Base-by-base conservation (phyloP, 257 asterid genomes). In the Solanum tarijense region DNA sequence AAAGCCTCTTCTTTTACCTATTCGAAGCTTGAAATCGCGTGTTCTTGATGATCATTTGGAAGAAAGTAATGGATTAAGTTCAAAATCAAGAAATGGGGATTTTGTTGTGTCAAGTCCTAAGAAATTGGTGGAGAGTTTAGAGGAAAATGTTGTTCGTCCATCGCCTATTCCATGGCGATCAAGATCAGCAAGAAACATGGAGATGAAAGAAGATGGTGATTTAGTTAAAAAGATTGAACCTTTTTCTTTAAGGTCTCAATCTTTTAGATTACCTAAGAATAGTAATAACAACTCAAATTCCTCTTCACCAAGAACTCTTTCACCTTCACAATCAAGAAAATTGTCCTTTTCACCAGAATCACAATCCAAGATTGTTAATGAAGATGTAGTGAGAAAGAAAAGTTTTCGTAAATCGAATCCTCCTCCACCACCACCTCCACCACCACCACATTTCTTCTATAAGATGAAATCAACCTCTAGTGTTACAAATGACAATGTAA, bases 101-200 rank as follows among this genome's bases (percentile, higher is more conserved):
- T 12, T 87, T 73, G 90, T 72, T 5, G 92, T 89, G 11, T 48
- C 87, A 72, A 86, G 75, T 83, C 83, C 86, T 60, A 68, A 43
- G 41, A 90, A 90, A 62, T 8, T 60, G 82, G 95, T 90, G 89
- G 93, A 90, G 62, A 86, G 39, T 66, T 29, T 43, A 7, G 98
- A 93, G 76, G 94, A 90, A 66, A 90, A 88, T 41, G 90, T 86
- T 6, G 98, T 96, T 23, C 94, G 93, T 48, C 95, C 89, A 10
- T 95, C 98, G 7, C 98, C 99, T 25, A 92, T 96, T 89, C 99
- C 98, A 2, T 96, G 99, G 99, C 85, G 96, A 86, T 94, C 98
- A 71, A 94, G 98, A 88, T 95, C 98, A 8, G 98, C 95, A 82
- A 94, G 95, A 91, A 87, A 82, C 23, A 31, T 95, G 89, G 94